A percentile compares a stretch with the other conserved stretches of the same genome.
Evolutionary conservation across 495 filamentous ascomycete species (phyloP).

Genomic region (Penicillium daleae): DNA sequence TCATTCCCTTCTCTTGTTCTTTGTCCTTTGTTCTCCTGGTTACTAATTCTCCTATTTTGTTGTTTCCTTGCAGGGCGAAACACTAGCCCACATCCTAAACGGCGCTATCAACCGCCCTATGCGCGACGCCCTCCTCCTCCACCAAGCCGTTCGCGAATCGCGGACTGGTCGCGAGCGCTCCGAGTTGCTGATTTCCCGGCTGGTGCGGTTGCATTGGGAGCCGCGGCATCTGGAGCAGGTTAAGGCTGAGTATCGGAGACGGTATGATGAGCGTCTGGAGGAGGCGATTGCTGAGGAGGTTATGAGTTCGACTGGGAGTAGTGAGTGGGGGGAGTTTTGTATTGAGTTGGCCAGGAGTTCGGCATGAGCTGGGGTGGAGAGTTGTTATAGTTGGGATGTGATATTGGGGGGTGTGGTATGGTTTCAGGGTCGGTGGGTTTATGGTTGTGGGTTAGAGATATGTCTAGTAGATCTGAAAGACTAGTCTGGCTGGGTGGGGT

Average conservation of each 20-base stretch:
- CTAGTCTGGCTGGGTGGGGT: background rate
- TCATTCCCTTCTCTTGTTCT: background rate
- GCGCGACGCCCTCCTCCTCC: slow-evolving; percentile 90
- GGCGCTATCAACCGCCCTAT: slow-evolving; percentile 94
- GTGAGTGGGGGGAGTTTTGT: slow-evolving; percentile 62
- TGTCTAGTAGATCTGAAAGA: slow-evolving; percentile 5
- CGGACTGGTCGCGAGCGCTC: slow-evolving; percentile 68
- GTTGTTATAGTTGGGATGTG: no score
- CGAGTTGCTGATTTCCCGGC: slow-evolving; percentile 80
- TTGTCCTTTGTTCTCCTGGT: background rate
- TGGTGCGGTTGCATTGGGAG: slow-evolving; percentile 87
- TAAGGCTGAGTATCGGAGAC: slow-evolving; percentile 69
- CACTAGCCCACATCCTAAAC: slow-evolving; percentile 94
- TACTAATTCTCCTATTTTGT: background rate
- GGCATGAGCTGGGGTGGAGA: slow-evolving; percentile 1
- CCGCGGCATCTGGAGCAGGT: slow-evolving; percentile 70
- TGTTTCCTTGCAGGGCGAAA: slow-evolving; percentile 69
- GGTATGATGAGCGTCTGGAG: slow-evolving; percentile 72
- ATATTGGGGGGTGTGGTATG: background rate
- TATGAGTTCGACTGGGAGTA: slow-evolving; percentile 39
- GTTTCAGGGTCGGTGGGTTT: background rate
- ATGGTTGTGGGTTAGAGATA: background rate
- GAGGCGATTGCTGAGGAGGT: slow-evolving; percentile 59
- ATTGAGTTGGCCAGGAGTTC: slow-evolving; percentile 55
- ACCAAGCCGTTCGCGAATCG: slow-evolving; percentile 78